These are phyloP conservation scores for Raffaelea ambrosiae DNA, from an alignment of 2,329 filamentous ascomycete species.

Conservation along the genomic window DNA sequence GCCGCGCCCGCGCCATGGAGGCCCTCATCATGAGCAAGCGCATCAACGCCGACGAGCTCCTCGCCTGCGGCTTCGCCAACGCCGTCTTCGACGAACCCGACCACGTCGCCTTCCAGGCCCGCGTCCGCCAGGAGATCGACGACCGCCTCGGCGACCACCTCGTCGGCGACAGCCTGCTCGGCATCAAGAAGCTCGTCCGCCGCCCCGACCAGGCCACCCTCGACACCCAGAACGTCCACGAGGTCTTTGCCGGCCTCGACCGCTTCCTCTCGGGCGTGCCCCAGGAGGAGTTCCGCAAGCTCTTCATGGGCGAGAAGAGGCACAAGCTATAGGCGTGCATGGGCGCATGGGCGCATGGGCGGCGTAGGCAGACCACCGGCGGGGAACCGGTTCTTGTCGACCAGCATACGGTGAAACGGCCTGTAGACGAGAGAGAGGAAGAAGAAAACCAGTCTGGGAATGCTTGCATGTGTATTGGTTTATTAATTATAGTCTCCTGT, in stretches of 20 bases:
- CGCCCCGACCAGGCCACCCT: conserved; percentile 62
- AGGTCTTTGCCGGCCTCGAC: conserved; percentile 80
- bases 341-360: no score
- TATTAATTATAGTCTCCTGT: no score
- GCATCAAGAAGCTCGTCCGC: conserved; percentile 78
- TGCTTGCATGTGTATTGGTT: no score
- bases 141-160: conserved; percentile 73
- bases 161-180: conserved; percentile 66
- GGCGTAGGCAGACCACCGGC: no score
- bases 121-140: conserved; percentile 72
- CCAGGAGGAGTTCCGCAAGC: conserved; percentile 78
- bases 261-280: conserved; percentile 73
- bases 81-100: conserved; percentile 62
- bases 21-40: conserved; percentile 84
- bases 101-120: conserved; percentile 57
- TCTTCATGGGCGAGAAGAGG: conserved; percentile 82
- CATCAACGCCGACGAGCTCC: conserved; percentile 64
- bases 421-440: no score
- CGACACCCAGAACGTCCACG: conserved; percentile 69
- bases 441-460: no score
- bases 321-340: conserved; percentile 71
- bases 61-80: conserved; percentile 75
- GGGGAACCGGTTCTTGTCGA: neutral
- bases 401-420: neutral
- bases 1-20: conserved; percentile 78